Evolutionary conservation across 176 grass and related monocot genomes (phyloP), one percentile per base, ranked within the genome.

Genomic region (Poa pratensis): DNA sequence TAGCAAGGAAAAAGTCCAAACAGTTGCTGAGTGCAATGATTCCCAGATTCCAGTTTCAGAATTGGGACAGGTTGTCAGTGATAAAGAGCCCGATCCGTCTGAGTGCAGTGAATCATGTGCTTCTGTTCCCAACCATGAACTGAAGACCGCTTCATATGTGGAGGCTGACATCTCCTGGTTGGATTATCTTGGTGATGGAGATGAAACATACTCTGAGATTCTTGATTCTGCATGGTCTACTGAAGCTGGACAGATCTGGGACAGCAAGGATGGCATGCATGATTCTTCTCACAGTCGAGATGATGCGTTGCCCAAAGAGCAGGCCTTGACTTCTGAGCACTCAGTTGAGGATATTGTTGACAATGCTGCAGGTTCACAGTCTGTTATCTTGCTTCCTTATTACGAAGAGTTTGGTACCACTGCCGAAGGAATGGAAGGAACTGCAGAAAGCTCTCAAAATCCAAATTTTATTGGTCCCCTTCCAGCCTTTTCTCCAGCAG

Each of bases 321-420:
- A 84, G 42, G 32, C 69, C 51, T 82, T 86, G 61, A 52, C 51
- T 87, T 74, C 83, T 73, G 86, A 92, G 75, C 79, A 71, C 79
- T 90, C 75, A 7, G 72, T 20, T 18, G 93, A 92, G 60, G 84
- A 86, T 34, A 62, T 40, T 69, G 54, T 83, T 76, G 75, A 82
- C 69, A 81, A 84, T 84, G 69, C 66, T 62, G 30, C 63, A 76
- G 79, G 86, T 81, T 84, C 71, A 82, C 81, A 73, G 16, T 32
- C 79, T 78, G 75, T 92, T 69, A 90, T 92, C 86, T 90, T 90
- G 51, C 90, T 92, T 90, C 90, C 93, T 86, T 95, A 92, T 84
- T 92, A 92, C 69, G 79, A 95, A 81, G 80, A 85, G 75, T 66
- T 80, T 73, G 42, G 26, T 78, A 48, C 49, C 66, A 30, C 34